Conservation (phyloP, 2,329 filamentous ascomycete species). For the Aspergillus clavatus region DNA sequence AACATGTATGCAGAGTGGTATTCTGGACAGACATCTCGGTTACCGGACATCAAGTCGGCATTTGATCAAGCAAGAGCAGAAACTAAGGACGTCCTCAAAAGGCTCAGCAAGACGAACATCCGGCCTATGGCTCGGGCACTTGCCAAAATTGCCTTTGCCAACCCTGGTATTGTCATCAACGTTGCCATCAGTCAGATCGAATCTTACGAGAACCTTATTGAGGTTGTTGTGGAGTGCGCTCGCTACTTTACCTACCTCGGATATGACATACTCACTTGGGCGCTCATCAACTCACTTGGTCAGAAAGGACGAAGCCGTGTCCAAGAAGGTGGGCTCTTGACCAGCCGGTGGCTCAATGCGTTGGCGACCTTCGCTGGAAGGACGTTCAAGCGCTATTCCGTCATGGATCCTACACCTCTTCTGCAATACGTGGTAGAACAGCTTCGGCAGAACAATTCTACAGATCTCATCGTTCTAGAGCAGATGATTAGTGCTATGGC, state of each 20-base stretch:
- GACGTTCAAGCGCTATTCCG: slow-evolving; percentile 78
- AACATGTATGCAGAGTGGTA: slow-evolving; percentile 94
- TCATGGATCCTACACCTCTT: slow-evolving; percentile 78
- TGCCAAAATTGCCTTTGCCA: slow-evolving; percentile 86
- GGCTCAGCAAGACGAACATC: slow-evolving; percentile 82
- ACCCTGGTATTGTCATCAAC: slow-evolving; percentile 85
- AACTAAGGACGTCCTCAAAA: slow-evolving; percentile 80
- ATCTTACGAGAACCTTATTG: slow-evolving; percentile 89
- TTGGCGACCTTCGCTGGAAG: slow-evolving; percentile 86
- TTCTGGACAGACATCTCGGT: slow-evolving; percentile 67
- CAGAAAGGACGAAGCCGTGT: slow-evolving; percentile 54
- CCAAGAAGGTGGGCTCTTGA: slow-evolving; percentile 65
- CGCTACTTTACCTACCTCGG: slow-evolving; percentile 89
- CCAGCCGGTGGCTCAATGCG: slow-evolving; percentile 87
- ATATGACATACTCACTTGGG: slow-evolving; percentile 92
- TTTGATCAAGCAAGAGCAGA: slow-evolving; percentile 73
- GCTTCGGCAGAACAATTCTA: slow-evolving; percentile 74
- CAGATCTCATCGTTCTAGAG: slow-evolving; percentile 84
- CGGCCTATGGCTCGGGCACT: slow-evolving; percentile 79
- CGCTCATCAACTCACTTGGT: slow-evolving; percentile 68
- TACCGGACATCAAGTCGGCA: slow-evolving; percentile 71
- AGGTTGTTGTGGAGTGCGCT: slow-evolving; percentile 89
- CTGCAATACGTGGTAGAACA: slow-evolving; percentile 87
- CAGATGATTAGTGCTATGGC: slow-evolving; percentile 91
- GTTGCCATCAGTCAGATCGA: slow-evolving; percentile 88